Percentiles rank a stretch among this genome's conserved stretches.
Conservation (phyloP, 2,329 filamentous ascomycete genomes). For the Aspergillus oerlinghausenensis region DNA sequence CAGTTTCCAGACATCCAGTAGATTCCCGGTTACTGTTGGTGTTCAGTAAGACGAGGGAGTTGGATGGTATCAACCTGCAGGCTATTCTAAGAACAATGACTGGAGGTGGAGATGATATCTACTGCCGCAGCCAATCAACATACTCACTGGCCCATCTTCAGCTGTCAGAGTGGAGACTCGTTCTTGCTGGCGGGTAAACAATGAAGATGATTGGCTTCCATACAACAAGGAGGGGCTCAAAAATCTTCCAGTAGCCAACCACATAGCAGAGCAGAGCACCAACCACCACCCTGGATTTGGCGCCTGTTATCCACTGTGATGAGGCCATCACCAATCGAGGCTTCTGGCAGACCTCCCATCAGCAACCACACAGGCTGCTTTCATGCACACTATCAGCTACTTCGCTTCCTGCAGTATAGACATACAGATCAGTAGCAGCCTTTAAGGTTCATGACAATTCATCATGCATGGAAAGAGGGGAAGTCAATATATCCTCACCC, state of each 20-base stretch:
- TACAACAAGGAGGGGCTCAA: not conserved
- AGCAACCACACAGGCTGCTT: too few relatives aligned
- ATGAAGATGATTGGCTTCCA: conserved; percentile 3
- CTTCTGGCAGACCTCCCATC: not conserved
- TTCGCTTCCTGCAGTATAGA: conserved; percentile 1
- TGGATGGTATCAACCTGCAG: not conserved
- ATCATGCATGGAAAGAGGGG: not conserved
- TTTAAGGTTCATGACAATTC: conserved; percentile 1
- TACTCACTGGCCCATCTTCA: not conserved
- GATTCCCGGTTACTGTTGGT: not conserved
- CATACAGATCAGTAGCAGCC: not conserved
- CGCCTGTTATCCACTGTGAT: conserved; percentile 11
- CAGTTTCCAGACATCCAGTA: not conserved
- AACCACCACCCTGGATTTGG: conserved; percentile 14
- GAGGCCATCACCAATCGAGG: conserved; percentile 1
- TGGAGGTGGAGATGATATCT: not conserved
- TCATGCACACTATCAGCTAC: not conserved
- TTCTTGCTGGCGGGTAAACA: conserved; percentile 9
- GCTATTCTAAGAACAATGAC: not conserved
- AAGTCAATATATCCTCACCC: not conserved
- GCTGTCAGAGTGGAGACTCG: not conserved
- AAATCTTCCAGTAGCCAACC: not conserved
- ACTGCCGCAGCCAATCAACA: not conserved
- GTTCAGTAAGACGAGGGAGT: not conserved
- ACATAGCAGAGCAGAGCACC: not conserved